These are phyloP conservation scores for Raffaelea ambrosiae DNA, from an alignment of 2,329 filamentous ascomycete species.

Conservation along the genomic window DNA sequence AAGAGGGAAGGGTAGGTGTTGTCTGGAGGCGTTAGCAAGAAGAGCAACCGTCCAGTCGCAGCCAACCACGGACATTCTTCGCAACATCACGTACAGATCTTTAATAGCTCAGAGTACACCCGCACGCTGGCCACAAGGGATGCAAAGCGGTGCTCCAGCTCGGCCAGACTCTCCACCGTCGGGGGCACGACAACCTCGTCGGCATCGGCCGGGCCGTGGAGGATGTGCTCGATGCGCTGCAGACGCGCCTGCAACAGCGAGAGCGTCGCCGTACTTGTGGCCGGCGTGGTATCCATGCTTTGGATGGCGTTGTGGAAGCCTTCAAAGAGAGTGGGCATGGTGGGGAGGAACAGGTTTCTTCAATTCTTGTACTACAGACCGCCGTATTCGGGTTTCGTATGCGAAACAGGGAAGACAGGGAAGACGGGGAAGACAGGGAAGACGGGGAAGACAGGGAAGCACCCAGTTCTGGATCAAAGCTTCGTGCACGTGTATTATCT, in stretches of 20 bases:
- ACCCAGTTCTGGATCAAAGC: no score
- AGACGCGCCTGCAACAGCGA: conserved; percentile 51
- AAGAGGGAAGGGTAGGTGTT: conserved; percentile 47
- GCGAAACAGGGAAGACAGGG: no score
- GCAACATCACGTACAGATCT: conserved; percentile 43
- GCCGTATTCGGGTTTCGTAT: no score
- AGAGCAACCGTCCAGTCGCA: no score
- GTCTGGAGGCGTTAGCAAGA: conserved; percentile 30
- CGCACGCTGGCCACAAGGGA: conserved; percentile 40
- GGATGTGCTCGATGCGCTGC: conserved; percentile 48
- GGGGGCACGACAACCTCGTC: conserved; percentile 28
- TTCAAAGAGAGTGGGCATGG: no score
- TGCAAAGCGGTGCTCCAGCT: conserved; percentile 46
- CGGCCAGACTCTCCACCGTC: conserved; percentile 34
- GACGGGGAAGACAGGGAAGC: no score
- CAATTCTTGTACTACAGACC: no score
- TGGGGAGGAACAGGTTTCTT: no score
- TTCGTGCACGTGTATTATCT: no score
- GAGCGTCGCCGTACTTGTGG: conserved; percentile 46
- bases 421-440: no score
- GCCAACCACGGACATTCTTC: no score
- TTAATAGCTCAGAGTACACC: conserved; percentile 51
- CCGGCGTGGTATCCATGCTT: conserved; percentile 35
- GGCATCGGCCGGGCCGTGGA: conserved; percentile 37
- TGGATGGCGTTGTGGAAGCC: neutral